Conservation (phyloP, 495 filamentous ascomycete genomes). For the Rhypophila decipiens region DNA sequence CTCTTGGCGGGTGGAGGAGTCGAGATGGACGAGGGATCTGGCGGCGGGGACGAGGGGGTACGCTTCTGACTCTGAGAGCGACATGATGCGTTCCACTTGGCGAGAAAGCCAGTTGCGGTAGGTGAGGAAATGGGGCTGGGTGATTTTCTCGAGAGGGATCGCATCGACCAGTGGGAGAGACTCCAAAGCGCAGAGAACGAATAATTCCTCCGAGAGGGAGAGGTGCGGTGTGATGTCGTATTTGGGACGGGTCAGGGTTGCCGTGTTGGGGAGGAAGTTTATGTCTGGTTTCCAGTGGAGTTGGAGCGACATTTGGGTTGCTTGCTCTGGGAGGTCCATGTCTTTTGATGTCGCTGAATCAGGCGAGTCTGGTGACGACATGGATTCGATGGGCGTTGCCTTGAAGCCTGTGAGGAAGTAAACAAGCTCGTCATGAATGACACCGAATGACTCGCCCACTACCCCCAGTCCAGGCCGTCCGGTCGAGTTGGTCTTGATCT, state of each 20-base stretch:
- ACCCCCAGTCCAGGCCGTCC: background rate
- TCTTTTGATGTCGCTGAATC: too few species aligned
- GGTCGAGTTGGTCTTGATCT: background rate
- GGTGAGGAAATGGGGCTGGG: too few species aligned
- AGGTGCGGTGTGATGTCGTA: background rate
- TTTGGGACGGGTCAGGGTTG: background rate
- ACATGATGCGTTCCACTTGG: too few species aligned
- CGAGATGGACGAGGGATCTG: too few species aligned
- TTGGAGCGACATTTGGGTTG: background rate
- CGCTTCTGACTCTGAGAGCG: too few species aligned
- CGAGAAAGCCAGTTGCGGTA: too few species aligned
- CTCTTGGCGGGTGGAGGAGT: too few species aligned
- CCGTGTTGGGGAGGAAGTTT: background rate
- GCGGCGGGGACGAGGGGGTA: too few species aligned
- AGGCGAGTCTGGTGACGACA: too few species aligned
- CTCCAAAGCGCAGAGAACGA: background rate
- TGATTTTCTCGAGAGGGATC: too few species aligned
- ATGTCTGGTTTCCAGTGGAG: background rate
- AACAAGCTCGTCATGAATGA: background rate
- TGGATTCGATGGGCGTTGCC: background rate
- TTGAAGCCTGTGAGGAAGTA: background rate
- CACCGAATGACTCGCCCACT: background rate
- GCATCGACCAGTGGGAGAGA: too few species aligned
- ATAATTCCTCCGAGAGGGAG: background rate
- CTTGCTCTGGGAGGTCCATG: background rate